Base-by-base conservation (phyloP, 352 stramenopile genomes). In the Peronospora belbahrii region DNA sequence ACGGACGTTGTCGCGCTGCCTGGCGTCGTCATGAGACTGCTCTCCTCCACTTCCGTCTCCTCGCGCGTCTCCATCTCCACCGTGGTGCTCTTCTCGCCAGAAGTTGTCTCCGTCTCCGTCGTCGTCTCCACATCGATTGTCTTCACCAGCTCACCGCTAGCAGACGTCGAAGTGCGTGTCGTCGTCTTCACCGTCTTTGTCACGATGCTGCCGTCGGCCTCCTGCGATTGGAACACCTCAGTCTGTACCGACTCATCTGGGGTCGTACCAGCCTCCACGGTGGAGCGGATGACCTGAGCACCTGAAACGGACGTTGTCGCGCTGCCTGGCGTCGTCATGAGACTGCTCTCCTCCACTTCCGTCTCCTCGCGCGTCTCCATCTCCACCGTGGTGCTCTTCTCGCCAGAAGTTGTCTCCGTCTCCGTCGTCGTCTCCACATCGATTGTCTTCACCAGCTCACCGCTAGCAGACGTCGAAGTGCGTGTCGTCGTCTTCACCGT, bases 31-130 rank as follows among this genome's bases (percentile, higher is more conserved):
- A 28, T 13, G 28, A 48, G 18, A 28, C 28, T 48, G 28, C 41
- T 52, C 35, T 52, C 45, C 38, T 55, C 47, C 27, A 39, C 48
- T 32, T 55, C 47, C 31, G 38, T 55, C 38, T 48, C 47, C 47
- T 55, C 38, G 42, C 38, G 31, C 8, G 45, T 52, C 32, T 52
- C 25, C 4, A 25, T 52, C 18, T 39, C 31, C 45, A 52, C 45
- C 24, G 34, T 39, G 14, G 34, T 52, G 25, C 30, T 52, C 35
- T 38, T 44, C 25, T 36, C 24, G 34, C 44, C 44, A 27, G 6
- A 20, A 20, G 44, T 36, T 5, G 34, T 19, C 32, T 52, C 44
- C 15, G 44, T 52, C 18, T 52, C 23, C 23, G 23, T 27, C 23
- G 23, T 27, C 23, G 23, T 27, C 23, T 27, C 23, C 23, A 27